Evolutionary conservation across 2,329 filamentous ascomycete genomes (phyloP).

Genomic region (Epichloe festucae): DNA sequence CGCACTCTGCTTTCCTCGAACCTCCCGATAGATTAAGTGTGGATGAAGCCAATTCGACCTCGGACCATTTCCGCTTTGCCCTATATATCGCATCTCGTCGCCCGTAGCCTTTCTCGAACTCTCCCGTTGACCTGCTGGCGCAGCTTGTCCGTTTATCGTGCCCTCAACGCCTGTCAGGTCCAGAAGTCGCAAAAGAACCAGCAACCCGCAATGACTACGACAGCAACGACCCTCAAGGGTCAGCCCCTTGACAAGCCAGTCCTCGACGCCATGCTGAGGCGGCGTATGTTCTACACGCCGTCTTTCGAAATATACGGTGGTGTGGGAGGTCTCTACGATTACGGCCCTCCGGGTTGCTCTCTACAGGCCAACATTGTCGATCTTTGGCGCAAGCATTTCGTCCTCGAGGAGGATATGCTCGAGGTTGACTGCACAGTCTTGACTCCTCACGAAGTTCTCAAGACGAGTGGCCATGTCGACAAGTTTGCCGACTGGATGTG

Average conservation of each 20-base stretch:
- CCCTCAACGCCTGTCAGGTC: conserved; percentile 17
- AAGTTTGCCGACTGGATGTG: conserved; percentile 99
- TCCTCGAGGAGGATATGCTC: conserved; percentile 87
- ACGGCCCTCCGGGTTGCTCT: conserved; percentile 77
- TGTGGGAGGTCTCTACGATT: conserved; percentile 82
- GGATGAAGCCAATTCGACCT: conserved; percentile 16
- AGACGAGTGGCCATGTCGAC: conserved; percentile 93
- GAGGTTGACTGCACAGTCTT: conserved; percentile 90
- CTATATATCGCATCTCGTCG: conserved; percentile 3
- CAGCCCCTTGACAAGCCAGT: conserved; percentile 73
- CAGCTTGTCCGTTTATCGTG: conserved; percentile 17
- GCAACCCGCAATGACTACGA: conserved; percentile 29
- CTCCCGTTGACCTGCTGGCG: conserved; percentile 12
- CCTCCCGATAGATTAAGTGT: conserved; percentile 11
- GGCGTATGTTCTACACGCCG: conserved; percentile 87
- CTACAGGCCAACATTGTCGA: conserved; percentile 82
- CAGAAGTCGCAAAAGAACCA: conserved; percentile 14
- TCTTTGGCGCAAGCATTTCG: conserved; percentile 84
- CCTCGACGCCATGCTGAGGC: conserved; percentile 75
- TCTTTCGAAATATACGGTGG: conserved; percentile 93
- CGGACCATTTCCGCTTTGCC: conserved; percentile 6
- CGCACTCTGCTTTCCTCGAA: conserved; percentile 10
- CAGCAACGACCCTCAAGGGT: conserved; percentile 69
- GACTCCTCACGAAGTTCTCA: conserved; percentile 85
- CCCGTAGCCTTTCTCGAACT: conserved; percentile 8